Evolutionary conservation across 2,329 filamentous ascomycete genomes (phyloP).

Genomic region (Seiridium cupressi): DNA sequence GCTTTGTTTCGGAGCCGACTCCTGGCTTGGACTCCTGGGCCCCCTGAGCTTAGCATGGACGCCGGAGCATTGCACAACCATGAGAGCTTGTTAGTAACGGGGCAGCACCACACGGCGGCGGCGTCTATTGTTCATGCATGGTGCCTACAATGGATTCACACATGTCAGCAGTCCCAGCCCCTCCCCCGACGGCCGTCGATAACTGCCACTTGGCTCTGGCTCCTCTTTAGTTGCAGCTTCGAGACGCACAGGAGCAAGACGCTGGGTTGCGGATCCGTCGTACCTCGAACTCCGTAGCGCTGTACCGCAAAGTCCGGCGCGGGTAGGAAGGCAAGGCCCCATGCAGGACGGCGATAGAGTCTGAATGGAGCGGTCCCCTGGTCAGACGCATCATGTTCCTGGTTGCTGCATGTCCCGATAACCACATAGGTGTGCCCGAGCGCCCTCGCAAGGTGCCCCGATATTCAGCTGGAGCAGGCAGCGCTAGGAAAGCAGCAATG

Average conservation of each 20-base stretch:
- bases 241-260: neutral
- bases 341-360: neutral
- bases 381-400: neutral
- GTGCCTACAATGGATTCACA: neutral
- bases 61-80: neutral
- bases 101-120: too few species aligned
- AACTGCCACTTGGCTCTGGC: neutral
- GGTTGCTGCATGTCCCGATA: neutral
- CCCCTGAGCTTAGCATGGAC: neutral
- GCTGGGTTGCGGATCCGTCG: constrained; percentile 4
- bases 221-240: neutral
- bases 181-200: neutral
- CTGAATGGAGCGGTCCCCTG: too few species aligned
- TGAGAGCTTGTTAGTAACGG: neutral
- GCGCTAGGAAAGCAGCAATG: neutral
- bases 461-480: neutral
- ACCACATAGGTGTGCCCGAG: neutral
- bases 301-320: neutral
- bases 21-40: neutral
- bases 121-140: neutral
- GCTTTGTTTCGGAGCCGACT: neutral
- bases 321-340: neutral
- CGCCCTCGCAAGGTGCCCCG: too few species aligned
- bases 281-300: constrained; percentile 3
- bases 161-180: neutral